A percentile compares a stretch with the other conserved stretches of the same genome.
phyloP scores from a whole-genome alignment of 179 eudicot genomes.

The Beta corolliflora region DNA sequence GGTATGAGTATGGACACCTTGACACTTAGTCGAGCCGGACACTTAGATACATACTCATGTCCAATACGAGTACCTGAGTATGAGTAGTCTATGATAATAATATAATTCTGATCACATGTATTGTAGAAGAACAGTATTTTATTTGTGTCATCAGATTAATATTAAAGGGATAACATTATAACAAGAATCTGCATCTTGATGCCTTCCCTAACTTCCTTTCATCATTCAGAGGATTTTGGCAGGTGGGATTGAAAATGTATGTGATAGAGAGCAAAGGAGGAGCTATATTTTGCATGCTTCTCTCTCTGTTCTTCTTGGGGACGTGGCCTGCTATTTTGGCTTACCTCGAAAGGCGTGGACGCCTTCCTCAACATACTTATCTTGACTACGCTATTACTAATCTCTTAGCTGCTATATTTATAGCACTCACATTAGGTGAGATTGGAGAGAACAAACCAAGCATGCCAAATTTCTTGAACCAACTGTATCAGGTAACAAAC shows the following conservation, averaged over 20 bases:
- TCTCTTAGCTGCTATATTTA: conserved; percentile 75
- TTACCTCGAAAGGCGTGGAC: conserved; percentile 86
- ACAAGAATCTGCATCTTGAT: background rate
- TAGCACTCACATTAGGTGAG: conserved; percentile 88
- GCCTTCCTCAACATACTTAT: conserved; percentile 95
- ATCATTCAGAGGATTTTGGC: conserved; percentile 1
- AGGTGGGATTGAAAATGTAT: conserved; percentile 61
- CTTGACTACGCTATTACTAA: conserved; percentile 88
- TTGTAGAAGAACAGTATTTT: background rate
- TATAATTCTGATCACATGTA: too few relatives aligned
- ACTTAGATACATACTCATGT: too few relatives aligned
- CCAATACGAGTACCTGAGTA: too few relatives aligned
- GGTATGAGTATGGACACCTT: too few relatives aligned
- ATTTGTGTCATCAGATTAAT: background rate
- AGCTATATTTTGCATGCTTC: conserved; percentile 87
- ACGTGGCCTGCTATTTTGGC: conserved; percentile 93
- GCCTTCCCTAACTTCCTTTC: background rate
- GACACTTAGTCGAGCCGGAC: too few relatives aligned
- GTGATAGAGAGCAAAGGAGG: conserved; percentile 93
- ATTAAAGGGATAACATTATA: background rate
- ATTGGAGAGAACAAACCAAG: conserved; percentile 54
- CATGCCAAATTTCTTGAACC: conserved; percentile 61
- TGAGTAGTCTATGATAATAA: too few relatives aligned
- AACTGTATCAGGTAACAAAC: conserved; percentile 65
- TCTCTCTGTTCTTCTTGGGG: conserved; percentile 74